These are phyloP conservation scores for Biscogniauxia sp. DNA, from an alignment of 2,329 filamentous ascomycete genomes.

Conservation along the genomic window DNA sequence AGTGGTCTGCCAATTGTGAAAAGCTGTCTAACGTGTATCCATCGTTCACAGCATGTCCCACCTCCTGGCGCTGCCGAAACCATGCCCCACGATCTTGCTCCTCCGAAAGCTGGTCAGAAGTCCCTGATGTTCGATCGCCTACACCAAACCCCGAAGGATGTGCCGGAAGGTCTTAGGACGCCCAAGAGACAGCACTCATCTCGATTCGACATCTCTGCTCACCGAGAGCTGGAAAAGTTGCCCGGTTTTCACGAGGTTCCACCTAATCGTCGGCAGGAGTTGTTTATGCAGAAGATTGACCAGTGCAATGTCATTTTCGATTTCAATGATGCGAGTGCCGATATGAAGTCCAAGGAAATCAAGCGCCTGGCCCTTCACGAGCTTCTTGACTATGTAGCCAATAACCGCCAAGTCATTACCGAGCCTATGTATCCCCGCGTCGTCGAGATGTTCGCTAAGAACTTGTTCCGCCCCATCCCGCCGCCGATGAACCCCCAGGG, in stretches of 20 bases:
- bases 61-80: constrained; percentile 93
- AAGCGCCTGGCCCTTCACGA: constrained; percentile 95
- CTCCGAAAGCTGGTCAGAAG: constrained; percentile 88
- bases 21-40: neutral
- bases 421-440: constrained; percentile 98
- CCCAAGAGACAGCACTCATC: constrained; percentile 97
- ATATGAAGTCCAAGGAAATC: constrained; percentile 99
- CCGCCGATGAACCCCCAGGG: constrained; percentile 97
- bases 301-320: constrained; percentile 99
- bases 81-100: constrained; percentile 95
- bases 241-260: constrained; percentile 97
- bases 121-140: constrained; percentile 84
- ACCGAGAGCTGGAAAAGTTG: constrained; percentile 93
- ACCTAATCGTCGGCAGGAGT: constrained; percentile 87
- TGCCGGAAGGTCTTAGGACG: constrained; percentile 90
- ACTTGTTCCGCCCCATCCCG: constrained; percentile 93
- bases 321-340: constrained; percentile 95
- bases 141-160: constrained; percentile 92
- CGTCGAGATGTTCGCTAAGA: constrained; percentile 99
- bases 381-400: constrained; percentile 94
- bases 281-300: constrained; percentile 99
- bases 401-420: constrained; percentile 97
- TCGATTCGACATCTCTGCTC: constrained; percentile 94
- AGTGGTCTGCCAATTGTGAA: constrained; percentile 1
- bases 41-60: constrained; percentile 69